Evolutionary conservation across 1,284 basidiomycete species (phyloP).

Genomic region (Taiwanofungus camphoratus): DNA sequence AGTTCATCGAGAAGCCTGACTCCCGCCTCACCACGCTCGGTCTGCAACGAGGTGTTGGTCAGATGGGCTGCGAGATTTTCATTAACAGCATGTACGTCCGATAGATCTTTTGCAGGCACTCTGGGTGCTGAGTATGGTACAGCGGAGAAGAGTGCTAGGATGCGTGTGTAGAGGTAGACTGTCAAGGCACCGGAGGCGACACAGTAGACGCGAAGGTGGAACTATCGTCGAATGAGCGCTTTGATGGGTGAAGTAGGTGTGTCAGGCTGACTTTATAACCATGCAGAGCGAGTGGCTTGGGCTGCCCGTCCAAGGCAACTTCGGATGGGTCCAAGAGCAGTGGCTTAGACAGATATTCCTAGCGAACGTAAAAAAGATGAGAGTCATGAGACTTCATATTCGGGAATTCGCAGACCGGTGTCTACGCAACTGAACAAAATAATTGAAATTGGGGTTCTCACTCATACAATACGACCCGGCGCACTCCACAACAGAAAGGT

Average conservation of each 20-base stretch:
- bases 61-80: slow-evolving; percentile 78
- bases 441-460: no score
- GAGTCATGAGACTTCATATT: no score
- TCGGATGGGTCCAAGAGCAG: slow-evolving; percentile 72
- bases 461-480: no score
- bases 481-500: no score
- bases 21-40: slow-evolving; percentile 54
- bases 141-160: slow-evolving; percentile 84
- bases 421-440: no score
- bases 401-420: no score
- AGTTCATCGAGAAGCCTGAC: slow-evolving; percentile 79
- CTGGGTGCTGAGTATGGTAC: slow-evolving; percentile 51
- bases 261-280: slow-evolving; percentile 61
- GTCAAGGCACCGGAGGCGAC: slow-evolving; percentile 77
- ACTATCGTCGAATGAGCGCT: slow-evolving; percentile 41
- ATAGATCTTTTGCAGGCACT: slow-evolving; percentile 14
- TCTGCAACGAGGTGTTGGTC: slow-evolving; percentile 95
- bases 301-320: slow-evolving; percentile 26
- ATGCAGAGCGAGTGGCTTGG: slow-evolving; percentile 24
- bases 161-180: slow-evolving; percentile 75
- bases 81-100: slow-evolving; percentile 20
- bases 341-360: slow-evolving; percentile 83
- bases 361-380: background rate
- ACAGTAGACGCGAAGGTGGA: slow-evolving; percentile 93
- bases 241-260: slow-evolving; percentile 9